phyloP scores from a whole-genome alignment of 441 rosid genomes.

The Corymbia citriodora region DNA sequence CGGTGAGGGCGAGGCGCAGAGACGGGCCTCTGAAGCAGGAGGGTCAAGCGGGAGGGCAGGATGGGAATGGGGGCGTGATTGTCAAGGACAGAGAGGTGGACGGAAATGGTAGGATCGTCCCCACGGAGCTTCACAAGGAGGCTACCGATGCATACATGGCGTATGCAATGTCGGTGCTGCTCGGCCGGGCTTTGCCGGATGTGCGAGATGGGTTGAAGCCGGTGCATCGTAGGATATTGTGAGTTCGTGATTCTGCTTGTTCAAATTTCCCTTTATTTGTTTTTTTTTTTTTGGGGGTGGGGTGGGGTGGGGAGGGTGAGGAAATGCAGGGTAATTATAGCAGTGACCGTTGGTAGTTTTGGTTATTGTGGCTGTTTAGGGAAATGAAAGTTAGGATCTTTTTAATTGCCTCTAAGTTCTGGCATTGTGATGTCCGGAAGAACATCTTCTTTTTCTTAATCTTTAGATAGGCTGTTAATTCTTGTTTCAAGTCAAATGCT shows the following conservation, averaged over 20 bases:
- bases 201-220: slow-evolving; percentile 93
- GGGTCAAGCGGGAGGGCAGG: background rate
- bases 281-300: background rate
- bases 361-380: background rate
- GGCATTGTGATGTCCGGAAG: background rate
- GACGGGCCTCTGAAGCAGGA: slow-evolving; percentile 5
- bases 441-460: background rate
- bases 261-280: background rate
- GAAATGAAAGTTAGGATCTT: background rate
- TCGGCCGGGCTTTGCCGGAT: slow-evolving; percentile 92
- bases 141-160: slow-evolving; percentile 88
- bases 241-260: slow-evolving; percentile 11
- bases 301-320: background rate
- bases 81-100: slow-evolving; percentile 23
- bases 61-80: slow-evolving; percentile 34
- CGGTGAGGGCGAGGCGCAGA: slow-evolving; percentile 8
- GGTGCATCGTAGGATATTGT: slow-evolving; percentile 88
- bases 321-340: background rate
- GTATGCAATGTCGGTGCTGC: slow-evolving; percentile 86
- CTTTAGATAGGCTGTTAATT: background rate
- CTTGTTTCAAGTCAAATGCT: background rate
- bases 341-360: background rate
- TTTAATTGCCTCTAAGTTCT: background rate
- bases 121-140: slow-evolving; percentile 81
- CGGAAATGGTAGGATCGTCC: slow-evolving; percentile 39